Conservation (phyloP, 177 flowering plant genomes). For the Tripterygium wilfordii region DNA sequence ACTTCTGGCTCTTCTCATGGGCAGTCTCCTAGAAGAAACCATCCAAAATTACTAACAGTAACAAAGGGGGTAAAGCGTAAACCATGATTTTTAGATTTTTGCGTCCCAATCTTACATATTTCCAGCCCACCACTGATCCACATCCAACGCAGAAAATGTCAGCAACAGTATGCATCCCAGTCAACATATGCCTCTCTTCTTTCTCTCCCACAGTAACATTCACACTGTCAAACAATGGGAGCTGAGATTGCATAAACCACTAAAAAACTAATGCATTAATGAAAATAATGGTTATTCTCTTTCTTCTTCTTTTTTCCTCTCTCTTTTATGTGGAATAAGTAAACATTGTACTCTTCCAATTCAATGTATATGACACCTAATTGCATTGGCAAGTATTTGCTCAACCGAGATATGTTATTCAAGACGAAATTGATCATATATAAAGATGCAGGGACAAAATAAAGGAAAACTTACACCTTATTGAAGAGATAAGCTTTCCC, state of each 20-base stretch:
- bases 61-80: conserved; percentile 1
- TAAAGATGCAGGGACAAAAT: no score
- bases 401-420: no score
- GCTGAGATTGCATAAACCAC: no score
- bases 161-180: conserved; percentile 84
- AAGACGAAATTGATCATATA: no score
- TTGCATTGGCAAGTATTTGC: no score
- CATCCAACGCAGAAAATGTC: conserved; percentile 91
- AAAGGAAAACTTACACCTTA: conserved; percentile 63
- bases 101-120: conserved; percentile 68
- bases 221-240: conserved; percentile 36
- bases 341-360: no score
- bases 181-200: conserved; percentile 82
- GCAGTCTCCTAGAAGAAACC: conserved; percentile 56
- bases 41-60: conserved; percentile 13
- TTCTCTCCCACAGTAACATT: conserved; percentile 60
- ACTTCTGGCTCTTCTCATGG: conserved; percentile 65
- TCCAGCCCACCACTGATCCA: conserved; percentile 92
- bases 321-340: no score
- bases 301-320: no score
- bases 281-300: no score
- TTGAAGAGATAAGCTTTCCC: conserved; percentile 84
- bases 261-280: no score
- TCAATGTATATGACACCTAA: no score
- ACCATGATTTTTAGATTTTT: neutral